A percentile compares a stretch with the other conserved stretches of the same genome.
Evolutionary conservation across 2,329 filamentous ascomycete species (phyloP).

Genomic region (Xylaria sp.): DNA sequence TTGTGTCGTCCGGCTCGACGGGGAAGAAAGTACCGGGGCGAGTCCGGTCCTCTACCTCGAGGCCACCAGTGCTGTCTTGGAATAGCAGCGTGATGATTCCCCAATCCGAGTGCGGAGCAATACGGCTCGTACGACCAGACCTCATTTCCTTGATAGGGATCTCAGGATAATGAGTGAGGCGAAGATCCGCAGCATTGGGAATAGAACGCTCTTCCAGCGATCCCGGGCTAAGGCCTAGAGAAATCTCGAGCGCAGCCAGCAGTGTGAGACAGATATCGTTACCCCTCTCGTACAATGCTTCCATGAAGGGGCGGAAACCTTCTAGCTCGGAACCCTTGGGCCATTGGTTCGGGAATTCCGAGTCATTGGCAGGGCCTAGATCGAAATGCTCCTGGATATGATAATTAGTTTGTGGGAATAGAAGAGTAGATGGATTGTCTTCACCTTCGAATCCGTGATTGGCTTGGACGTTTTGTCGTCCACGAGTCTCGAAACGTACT

Average conservation of each 20-base stretch:
- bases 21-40: conserved; percentile 26
- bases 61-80: conserved; percentile 52
- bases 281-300: conserved; percentile 12
- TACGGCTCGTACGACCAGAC: conserved; percentile 29
- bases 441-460: conserved; percentile 26
- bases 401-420: background rate
- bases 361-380: conserved; percentile 15
- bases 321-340: conserved; percentile 16
- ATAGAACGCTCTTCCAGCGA: conserved; percentile 26
- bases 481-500: conserved; percentile 28
- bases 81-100: conserved; percentile 52
- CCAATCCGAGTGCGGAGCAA: conserved; percentile 39
- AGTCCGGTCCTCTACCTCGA: conserved; percentile 51
- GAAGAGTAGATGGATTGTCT: background rate
- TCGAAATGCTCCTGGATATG: conserved; percentile 32
- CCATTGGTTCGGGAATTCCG: conserved; percentile 32
- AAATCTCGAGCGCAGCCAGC: conserved; percentile 26
- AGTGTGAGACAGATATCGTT: conserved; percentile 15
- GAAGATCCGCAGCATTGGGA: conserved; percentile 31
- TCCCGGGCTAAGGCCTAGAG: conserved; percentile 17
- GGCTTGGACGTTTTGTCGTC: conserved; percentile 29
- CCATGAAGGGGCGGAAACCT: conserved; percentile 32
- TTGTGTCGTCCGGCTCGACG: conserved; percentile 23
- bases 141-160: conserved; percentile 24
- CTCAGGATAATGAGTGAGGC: conserved; percentile 33